Percentiles rank a stretch among this genome's conserved stretches.
Conservation (phyloP, 2,329 filamentous ascomycete genomes). For the Fusarium tuaranense region DNA sequence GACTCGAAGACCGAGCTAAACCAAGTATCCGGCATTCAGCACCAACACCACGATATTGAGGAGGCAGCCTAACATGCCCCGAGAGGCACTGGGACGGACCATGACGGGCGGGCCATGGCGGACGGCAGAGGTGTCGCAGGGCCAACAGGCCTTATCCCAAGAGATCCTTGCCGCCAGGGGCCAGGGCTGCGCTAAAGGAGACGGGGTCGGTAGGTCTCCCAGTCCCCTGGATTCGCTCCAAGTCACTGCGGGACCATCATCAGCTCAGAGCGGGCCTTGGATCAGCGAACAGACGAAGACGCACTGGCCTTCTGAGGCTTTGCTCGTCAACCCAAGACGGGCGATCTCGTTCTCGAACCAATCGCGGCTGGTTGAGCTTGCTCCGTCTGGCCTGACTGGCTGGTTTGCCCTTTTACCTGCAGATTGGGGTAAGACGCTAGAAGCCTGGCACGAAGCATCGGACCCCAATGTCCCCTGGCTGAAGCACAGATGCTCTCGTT, state of each 20-base stretch:
- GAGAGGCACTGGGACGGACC: conserved; percentile 24
- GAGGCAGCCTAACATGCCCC: conserved; percentile 5
- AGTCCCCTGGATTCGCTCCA: conserved; percentile 35
- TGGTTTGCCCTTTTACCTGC: conserved; percentile 28
- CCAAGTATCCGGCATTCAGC: conserved; percentile 9
- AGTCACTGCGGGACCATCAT: conserved; percentile 33
- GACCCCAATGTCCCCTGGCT: conserved; percentile 14
- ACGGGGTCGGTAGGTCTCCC: conserved; percentile 32
- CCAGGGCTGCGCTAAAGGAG: conserved; percentile 25
- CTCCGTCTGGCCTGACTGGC: conserved; percentile 24
- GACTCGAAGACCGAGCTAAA: conserved; percentile 13
- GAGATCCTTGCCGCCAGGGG: conserved; percentile 21
- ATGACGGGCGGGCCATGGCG: conserved; percentile 16
- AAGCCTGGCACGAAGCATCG: conserved; percentile 34
- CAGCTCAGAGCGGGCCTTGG: conserved; percentile 26
- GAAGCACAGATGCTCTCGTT: conserved; percentile 2
- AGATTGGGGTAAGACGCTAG: conserved; percentile 40
- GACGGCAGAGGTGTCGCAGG: conserved; percentile 33
- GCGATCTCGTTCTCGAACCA: conserved; percentile 26
- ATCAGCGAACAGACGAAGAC: conserved; percentile 32
- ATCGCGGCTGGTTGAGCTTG: conserved; percentile 11
- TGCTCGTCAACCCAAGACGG: conserved; percentile 23
- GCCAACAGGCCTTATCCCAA: conserved; percentile 20
- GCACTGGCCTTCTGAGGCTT: conserved; percentile 27
- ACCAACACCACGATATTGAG: background rate